Evolutionary conservation across 805 yeast species (phyloP).

Genomic region (Suhomyces tanzawaensis): DNA sequence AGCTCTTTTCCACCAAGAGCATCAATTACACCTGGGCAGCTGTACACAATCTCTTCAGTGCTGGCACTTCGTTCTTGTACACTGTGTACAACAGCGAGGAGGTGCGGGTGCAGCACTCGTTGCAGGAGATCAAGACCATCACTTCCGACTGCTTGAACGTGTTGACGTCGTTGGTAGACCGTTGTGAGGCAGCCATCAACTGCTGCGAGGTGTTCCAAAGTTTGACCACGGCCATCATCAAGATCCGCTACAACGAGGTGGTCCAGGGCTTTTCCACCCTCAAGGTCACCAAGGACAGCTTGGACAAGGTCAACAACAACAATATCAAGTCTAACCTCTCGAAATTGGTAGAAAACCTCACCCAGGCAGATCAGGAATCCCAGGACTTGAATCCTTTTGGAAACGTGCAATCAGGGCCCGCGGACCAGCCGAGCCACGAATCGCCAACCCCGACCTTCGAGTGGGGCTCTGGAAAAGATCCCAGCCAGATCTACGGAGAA

Average conservation of each 20-base stretch:
- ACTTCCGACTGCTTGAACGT: conserved; percentile 58
- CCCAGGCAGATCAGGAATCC: conserved; percentile 6
- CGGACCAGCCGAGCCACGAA: neutral
- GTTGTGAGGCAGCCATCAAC: conserved; percentile 74
- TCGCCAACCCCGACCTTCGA: conserved; percentile 17
- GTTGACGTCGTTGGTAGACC: conserved; percentile 57
- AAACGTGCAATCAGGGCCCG: neutral
- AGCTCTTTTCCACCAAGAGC: conserved; percentile 52
- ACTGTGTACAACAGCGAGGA: conserved; percentile 68
- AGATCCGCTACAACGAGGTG: conserved; percentile 47
- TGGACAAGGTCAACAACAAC: conserved; percentile 14
- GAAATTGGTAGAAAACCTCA: conserved; percentile 34
- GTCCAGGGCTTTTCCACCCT: conserved; percentile 18
- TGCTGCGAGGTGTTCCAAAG: conserved; percentile 73
- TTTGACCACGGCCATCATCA: conserved; percentile 66
- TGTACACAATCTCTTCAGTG: conserved; percentile 83
- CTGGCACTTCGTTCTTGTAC: conserved; percentile 81
- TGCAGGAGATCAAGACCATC: conserved; percentile 45
- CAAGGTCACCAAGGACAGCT: conserved; percentile 7
- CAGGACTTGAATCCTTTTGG: conserved; percentile 9
- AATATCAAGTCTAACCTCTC: conserved; percentile 39
- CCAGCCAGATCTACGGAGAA: neutral
- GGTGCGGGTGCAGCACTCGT: conserved; percentile 43
- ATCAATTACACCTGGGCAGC: conserved; percentile 93
- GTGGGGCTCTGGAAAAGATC: conserved; percentile 23